A percentile compares a stretch with the other conserved stretches of the same genome.
phyloP scores from a whole-genome alignment of 2,329 filamentous ascomycete species.

The Metarhizium guizhouense region DNA sequence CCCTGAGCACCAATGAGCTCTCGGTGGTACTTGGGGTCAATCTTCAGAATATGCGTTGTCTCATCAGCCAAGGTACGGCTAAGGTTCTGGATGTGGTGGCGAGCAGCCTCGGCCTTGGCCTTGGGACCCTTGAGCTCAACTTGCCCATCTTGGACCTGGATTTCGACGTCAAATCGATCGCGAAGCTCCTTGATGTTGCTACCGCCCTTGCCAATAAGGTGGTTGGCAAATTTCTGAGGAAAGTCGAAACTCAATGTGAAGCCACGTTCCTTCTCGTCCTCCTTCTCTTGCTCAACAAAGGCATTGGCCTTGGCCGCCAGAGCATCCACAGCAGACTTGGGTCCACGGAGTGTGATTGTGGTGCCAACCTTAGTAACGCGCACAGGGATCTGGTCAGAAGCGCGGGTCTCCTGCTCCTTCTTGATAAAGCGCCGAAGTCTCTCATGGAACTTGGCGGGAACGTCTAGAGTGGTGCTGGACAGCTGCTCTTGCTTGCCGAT shows the following conservation, averaged over 20 bases:
- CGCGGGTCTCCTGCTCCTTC: constrained; percentile 50
- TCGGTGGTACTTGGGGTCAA: constrained; percentile 87
- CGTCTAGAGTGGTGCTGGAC: constrained; percentile 41
- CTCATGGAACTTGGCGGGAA: constrained; percentile 55
- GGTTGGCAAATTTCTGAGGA: constrained; percentile 88
- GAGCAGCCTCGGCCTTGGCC: constrained; percentile 84
- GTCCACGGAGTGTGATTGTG: constrained; percentile 67
- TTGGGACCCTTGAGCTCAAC: constrained; percentile 94
- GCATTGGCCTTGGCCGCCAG: constrained; percentile 64
- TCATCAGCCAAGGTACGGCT: constrained; percentile 85
- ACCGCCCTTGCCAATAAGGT: constrained; percentile 62
- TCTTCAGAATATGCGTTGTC: constrained; percentile 75
- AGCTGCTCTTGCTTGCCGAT: constrained; percentile 52
- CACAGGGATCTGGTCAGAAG: constrained; percentile 50
- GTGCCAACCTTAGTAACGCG: constrained; percentile 50
- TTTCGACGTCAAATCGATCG: constrained; percentile 60
- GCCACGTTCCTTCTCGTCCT: constrained; percentile 88
- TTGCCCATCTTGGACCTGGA: constrained; percentile 89
- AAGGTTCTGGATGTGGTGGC: constrained; percentile 69
- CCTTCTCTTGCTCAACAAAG: constrained; percentile 80
- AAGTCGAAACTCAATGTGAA: constrained; percentile 85
- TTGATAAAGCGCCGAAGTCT: constrained; percentile 56
- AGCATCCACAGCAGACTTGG: constrained; percentile 60
- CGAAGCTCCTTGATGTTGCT: constrained; percentile 58
- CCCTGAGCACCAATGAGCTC: constrained; percentile 88